Evolutionary conservation across 2,329 filamentous ascomycete species (phyloP), one percentile per base, ranked within the genome.

Genomic region (Alternaria sp.): DNA sequence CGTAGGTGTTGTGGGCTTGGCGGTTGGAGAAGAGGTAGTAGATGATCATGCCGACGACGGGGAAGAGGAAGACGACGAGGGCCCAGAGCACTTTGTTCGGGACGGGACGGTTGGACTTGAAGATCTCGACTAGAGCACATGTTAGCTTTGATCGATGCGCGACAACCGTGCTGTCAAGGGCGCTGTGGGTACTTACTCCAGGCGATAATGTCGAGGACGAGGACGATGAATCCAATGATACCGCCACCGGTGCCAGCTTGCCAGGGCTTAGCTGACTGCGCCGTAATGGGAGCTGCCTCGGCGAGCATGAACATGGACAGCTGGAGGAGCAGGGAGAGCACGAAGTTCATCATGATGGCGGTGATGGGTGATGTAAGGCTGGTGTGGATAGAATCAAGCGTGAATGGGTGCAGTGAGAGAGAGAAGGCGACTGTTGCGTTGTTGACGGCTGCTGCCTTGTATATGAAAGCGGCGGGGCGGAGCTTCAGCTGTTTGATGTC

Each of bases 21-120:
- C 88, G 86, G 80, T 90, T 87, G 50, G 87, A 89, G 80, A 90
- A 89, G 56, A 90, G 79, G 75, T 83, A 90, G 80, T 90, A 90
- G 77, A 89, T 79, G 71, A 89, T 78, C 77, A 89, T 82, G 63
- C 88, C 88, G 68, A 87, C 75, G 53, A 90, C 81, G 5, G 88
- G 88, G 81, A 90, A 89, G 65, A 90, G 78, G 81, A 90, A 90
- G 71, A 90, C 87, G 46, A 89, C 80, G 1, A 90, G 80, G 53
- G 83, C 86, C 88, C 88, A 90, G 28, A 89, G 79, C 4, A 90
- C 75, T 81, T 90, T 90, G 78, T 85, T 81, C 20, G 80, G 75
- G 20, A 84, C 79, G 5, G 87, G 84, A 63, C 88, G 87, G 78
- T 86, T 88, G 44, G 88, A 90, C 78, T 89, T 87, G 61, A 90